Evolutionary conservation across 768 basidiomycete species (phyloP).

Genomic region (Kwoniella sp.): DNA sequence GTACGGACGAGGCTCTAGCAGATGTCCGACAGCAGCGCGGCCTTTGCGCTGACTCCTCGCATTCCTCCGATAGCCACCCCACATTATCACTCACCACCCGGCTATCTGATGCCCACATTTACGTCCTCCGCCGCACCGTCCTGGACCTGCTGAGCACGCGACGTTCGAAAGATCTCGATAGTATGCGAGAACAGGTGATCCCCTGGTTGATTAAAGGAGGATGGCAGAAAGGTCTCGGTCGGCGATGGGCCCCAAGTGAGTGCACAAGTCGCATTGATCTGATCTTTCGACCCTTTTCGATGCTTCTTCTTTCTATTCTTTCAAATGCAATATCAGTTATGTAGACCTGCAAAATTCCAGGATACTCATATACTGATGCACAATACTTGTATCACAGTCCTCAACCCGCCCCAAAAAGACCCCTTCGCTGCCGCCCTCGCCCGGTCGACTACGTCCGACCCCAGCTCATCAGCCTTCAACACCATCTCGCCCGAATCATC

Average conservation of each 20-base stretch:
- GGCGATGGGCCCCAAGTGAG: constrained; percentile 54
- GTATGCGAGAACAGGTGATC: constrained; percentile 83
- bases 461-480: constrained; percentile 6
- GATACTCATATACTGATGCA: background rate
- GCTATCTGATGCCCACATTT: constrained; percentile 85
- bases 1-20: no score
- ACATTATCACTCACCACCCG: constrained; percentile 68
- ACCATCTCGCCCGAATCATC: constrained; percentile 12
- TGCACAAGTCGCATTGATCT: background rate
- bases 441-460: constrained; percentile 34
- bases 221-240: constrained; percentile 59
- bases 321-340: background rate
- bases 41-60: background rate
- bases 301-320: constrained; percentile 58
- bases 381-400: constrained; percentile 26
- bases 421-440: constrained; percentile 45
- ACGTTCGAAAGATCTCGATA: constrained; percentile 72
- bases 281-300: no score
- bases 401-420: constrained; percentile 39
- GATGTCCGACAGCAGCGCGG: background rate
- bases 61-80: constrained; percentile 64
- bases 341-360: constrained; percentile 10
- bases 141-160: constrained; percentile 66
- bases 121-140: constrained; percentile 76
- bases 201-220: constrained; percentile 90